Evolutionary conservation across 2,329 filamentous ascomycete species (phyloP).

Genomic region (Colletotrichum sp.): DNA sequence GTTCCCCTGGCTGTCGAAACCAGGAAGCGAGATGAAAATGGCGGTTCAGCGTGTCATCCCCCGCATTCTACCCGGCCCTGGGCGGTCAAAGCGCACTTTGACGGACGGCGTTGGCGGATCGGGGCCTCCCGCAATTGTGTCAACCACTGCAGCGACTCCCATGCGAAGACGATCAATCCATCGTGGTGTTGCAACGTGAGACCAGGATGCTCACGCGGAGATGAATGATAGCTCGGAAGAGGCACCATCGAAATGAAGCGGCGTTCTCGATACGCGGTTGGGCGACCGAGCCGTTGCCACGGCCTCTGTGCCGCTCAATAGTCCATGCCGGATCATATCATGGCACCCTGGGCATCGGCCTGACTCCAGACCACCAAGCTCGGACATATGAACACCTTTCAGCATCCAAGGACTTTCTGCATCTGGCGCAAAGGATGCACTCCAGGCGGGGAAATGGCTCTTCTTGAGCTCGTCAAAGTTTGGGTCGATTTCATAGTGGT

Average conservation of each 20-base stretch:
- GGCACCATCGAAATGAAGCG: neutral
- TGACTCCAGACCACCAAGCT: neutral
- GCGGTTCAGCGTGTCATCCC: neutral
- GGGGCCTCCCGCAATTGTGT: neutral
- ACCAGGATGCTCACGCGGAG: neutral
- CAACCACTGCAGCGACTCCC: neutral
- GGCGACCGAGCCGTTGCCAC: neutral
- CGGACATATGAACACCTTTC: neutral
- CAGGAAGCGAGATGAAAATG: conserved; percentile 11
- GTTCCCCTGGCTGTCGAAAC: conserved; percentile 5
- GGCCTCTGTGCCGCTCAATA: neutral
- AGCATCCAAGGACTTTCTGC: neutral
- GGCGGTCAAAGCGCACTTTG: conserved; percentile 1
- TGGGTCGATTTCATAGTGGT: neutral
- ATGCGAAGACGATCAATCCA: neutral
- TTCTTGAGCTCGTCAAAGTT: neutral
- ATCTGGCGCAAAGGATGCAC: neutral
- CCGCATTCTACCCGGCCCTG: neutral
- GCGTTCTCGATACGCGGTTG: neutral
- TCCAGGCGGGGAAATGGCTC: neutral
- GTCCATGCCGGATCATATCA: neutral
- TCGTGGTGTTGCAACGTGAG: neutral
- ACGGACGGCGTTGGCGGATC: neutral
- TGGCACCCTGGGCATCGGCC: neutral
- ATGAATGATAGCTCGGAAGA: neutral